Conservation (phyloP, 2,329 filamentous ascomycete genomes). For the Aspergillus nomiae region DNA sequence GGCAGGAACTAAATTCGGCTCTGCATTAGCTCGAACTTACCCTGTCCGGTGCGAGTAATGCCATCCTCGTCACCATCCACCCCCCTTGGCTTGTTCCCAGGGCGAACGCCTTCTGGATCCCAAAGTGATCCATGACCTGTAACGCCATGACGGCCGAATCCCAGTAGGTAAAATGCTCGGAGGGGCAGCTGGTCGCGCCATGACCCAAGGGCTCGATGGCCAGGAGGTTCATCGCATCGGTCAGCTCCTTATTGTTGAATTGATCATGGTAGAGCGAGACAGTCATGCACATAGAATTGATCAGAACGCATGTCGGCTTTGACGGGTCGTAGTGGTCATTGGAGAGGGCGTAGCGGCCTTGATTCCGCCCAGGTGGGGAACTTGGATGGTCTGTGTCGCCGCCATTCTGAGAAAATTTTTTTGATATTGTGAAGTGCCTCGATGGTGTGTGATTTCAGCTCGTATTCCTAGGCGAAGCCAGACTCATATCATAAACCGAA, state of each 20-base stretch:
- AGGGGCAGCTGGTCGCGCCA: slow-evolving; percentile 48
- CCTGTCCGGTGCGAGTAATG: slow-evolving; percentile 52
- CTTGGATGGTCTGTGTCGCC: slow-evolving; percentile 39
- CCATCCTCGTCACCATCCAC: slow-evolving; percentile 56
- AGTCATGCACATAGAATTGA: slow-evolving; percentile 56
- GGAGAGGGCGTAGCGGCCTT: slow-evolving; percentile 50
- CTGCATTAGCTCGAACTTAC: slow-evolving; percentile 28
- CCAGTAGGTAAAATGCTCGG: slow-evolving; percentile 58
- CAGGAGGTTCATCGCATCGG: slow-evolving; percentile 50
- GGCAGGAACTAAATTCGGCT: neutral
- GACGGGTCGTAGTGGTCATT: slow-evolving; percentile 47
- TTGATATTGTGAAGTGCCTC: neutral
- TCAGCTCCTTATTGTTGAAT: slow-evolving; percentile 39
- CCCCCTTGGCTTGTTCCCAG: slow-evolving; percentile 58
- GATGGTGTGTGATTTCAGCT: neutral
- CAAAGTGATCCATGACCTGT: slow-evolving; percentile 56
- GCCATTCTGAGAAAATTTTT: slow-evolving; percentile 18
- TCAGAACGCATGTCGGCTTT: slow-evolving; percentile 55
- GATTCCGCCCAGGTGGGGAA: slow-evolving; percentile 55
- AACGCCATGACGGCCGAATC: slow-evolving; percentile 55
- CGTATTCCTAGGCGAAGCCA: neutral
- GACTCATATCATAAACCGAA: neutral
- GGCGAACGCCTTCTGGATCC: slow-evolving; percentile 48
- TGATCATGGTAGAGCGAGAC: slow-evolving; percentile 48
- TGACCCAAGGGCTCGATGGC: slow-evolving; percentile 58